These are phyloP conservation scores for Bruguiera gymnorhiza DNA, from an alignment of 345 rosid genomes.

Conservation along the genomic window DNA sequence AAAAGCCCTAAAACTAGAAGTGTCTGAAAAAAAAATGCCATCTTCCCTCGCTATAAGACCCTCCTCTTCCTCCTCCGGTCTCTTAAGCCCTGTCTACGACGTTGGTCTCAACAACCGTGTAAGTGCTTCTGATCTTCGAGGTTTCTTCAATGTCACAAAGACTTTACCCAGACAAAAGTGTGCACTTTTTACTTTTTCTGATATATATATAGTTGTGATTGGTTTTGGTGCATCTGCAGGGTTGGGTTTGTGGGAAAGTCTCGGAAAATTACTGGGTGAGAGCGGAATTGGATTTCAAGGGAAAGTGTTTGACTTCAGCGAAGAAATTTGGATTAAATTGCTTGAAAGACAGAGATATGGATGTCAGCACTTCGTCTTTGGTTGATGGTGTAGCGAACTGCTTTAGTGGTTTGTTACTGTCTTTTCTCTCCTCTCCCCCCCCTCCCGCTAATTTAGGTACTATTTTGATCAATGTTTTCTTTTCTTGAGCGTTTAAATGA, in stretches of 20 bases:
- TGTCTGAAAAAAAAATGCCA: too few relatives aligned
- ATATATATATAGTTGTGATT: not conserved
- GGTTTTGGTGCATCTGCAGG: conserved; percentile 33
- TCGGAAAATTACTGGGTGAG: conserved; percentile 24
- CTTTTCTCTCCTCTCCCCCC: not conserved
- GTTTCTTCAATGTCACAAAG: too few relatives aligned
- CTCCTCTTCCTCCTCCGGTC: too few relatives aligned
- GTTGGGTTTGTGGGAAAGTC: conserved; percentile 14
- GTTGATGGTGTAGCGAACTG: conserved; percentile 30
- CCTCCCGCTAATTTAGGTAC: not conserved
- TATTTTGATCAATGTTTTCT: not conserved
- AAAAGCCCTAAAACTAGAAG: too few relatives aligned
- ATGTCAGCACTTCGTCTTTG: conserved; percentile 40
- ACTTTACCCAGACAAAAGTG: too few relatives aligned
- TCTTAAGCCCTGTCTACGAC: too few relatives aligned
- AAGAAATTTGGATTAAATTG: conserved; percentile 43
- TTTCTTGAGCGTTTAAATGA: not conserved
- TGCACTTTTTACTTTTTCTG: too few relatives aligned
- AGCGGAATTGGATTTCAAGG: conserved; percentile 25
- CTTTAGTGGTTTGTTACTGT: conserved; percentile 36
- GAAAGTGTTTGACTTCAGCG: conserved; percentile 20
- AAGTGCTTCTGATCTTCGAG: too few relatives aligned
- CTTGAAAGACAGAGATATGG: conserved; percentile 39
- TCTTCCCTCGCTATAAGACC: too few relatives aligned
- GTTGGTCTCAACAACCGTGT: too few relatives aligned